Conservation (phyloP, 2,329 filamentous ascomycete species). For the Fusarium sp. region DNA sequence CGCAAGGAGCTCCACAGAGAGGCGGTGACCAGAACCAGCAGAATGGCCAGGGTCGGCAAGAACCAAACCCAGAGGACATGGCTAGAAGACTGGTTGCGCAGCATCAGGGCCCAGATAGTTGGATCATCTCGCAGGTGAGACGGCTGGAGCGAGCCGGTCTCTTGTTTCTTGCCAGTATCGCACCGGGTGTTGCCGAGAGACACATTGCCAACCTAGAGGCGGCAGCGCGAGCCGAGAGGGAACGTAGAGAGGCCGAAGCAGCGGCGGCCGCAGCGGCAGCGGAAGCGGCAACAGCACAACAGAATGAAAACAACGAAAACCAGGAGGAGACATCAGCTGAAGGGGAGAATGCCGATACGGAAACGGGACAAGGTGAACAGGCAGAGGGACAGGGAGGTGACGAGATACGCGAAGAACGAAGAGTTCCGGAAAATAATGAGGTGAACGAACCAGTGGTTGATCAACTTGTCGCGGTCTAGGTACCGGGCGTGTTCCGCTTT, state of each 20-base stretch:
- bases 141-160: constrained; percentile 70
- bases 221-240: constrained; percentile 60
- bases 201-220: constrained; percentile 72
- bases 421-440: constrained; percentile 20
- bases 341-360: constrained; percentile 10
- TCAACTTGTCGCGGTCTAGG: constrained; percentile 38
- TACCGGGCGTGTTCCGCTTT: neutral
- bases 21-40: constrained; percentile 32
- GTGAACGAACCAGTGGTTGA: constrained; percentile 34
- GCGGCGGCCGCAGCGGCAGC: constrained; percentile 50
- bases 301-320: constrained; percentile 37
- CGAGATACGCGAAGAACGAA: constrained; percentile 18
- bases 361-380: constrained; percentile 16
- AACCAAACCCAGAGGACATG: constrained; percentile 61
- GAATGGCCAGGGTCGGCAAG: constrained; percentile 43
- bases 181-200: constrained; percentile 73
- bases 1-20: constrained; percentile 32
- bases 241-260: constrained; percentile 56
- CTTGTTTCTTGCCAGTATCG: constrained; percentile 74
- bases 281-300: constrained; percentile 32
- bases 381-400: constrained; percentile 33
- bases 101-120: constrained; percentile 47
- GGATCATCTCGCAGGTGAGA: constrained; percentile 58
- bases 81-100: constrained; percentile 67
- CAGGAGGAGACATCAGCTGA: constrained; percentile 17